Base-by-base conservation (phyloP, 768 basidiomycete species). In the Arthromyces matolae region DNA sequence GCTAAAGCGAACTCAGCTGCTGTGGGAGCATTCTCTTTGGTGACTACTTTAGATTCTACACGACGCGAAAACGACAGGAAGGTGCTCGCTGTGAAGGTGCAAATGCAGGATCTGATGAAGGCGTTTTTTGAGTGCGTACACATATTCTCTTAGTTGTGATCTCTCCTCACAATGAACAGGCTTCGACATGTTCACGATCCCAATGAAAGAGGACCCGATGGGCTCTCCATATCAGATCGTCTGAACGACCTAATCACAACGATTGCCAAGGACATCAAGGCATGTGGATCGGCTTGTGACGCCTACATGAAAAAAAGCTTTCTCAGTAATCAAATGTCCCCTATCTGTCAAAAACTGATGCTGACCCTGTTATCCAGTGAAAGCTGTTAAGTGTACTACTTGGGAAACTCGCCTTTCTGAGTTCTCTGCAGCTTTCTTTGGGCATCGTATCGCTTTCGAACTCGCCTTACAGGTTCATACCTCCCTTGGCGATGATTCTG, bases 41-140 rank as follows among this genome's bases (percentile, higher is more conserved):
- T 76, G 5, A 66, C 77, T 22, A 69, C 71, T 14, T 61, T 80
- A 28, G 77, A 79, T 43, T 45, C 73, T 45, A 73, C 72, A 3
- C 64, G 78, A 19, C 63, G 73, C 19, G 76, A 77, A 22, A 81
- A 81, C 44, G 73, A 80, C 45, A 70, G 68, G n/a, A 78, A 76
- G 50, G 67, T 79, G 6, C 49, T 71, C 2, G 61, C 67, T 3
- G 62, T 81, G 5, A 73, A 74, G 39, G 47, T 72, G 8, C 71
- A 76, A 50, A 81, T 81, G 77, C 68, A 66, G 48, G 68, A 78
- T 33, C 69, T 76, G 65, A 75, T 80, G 70, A 46, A 57, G 12
- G 65, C 65, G 2, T 67, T 80, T 16, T 64, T 77, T 13, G 69
- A 76, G 76, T 75, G 43, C 8, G 75, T 59, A 31, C 23, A 12